Conservation (phyloP, 2,329 filamentous ascomycete species). For the Diaporthe sp. region DNA sequence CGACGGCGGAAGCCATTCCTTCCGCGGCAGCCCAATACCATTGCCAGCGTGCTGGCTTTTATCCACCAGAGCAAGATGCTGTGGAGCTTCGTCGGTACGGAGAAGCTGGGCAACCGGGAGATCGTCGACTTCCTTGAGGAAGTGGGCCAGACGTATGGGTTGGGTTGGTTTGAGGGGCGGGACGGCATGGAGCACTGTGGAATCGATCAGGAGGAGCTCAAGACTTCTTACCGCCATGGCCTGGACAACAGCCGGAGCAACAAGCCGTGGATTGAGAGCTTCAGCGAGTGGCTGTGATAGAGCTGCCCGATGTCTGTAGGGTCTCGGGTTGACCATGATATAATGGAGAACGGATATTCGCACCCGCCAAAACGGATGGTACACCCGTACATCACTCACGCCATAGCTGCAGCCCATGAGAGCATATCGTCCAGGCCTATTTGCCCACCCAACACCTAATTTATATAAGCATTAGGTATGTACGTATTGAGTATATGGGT, state of each 20-base stretch:
- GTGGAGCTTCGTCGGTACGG: conserved; percentile 79
- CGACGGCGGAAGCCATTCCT: conserved; percentile 78
- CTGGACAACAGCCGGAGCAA: conserved; percentile 63
- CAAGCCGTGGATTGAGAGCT: conserved; percentile 62
- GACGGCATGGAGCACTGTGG: conserved; percentile 83
- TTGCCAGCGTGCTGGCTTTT: conserved; percentile 81
- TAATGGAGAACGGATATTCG: neutral
- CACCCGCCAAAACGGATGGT: no score
- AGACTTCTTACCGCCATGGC: conserved; percentile 76
- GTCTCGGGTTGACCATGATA: neutral
- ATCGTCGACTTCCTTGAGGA: conserved; percentile 74
- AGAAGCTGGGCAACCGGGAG: conserved; percentile 70
- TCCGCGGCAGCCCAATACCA: conserved; percentile 83
- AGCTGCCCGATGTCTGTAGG: neutral
- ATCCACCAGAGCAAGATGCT: conserved; percentile 88
- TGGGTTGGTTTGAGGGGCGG: conserved; percentile 83
- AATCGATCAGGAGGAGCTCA: conserved; percentile 82
- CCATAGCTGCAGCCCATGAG: no score
- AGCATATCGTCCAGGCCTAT: no score
- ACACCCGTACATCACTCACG: no score
- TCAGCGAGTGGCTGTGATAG: conserved; percentile 54
- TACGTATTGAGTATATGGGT: no score
- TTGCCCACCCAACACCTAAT: no score
- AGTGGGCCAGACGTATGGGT: conserved; percentile 77
- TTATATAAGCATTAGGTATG: no score